Base-by-base conservation (phyloP, 768 basidiomycete genomes). In the Boletellus ananiceps region DNA sequence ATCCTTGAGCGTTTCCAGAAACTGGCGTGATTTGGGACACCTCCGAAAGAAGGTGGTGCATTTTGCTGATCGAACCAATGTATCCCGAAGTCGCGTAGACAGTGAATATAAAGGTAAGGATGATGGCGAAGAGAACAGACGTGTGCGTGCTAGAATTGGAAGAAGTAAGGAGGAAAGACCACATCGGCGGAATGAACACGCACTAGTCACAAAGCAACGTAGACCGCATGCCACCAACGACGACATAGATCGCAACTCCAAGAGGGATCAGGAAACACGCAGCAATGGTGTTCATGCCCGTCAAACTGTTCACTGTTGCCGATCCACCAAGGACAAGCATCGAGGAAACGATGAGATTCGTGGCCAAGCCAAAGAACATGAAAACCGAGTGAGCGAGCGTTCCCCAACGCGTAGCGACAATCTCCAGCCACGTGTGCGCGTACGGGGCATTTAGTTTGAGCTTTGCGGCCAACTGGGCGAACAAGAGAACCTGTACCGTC, bases 361-460 rank as follows among this genome's bases (percentile, higher is more conserved):
- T 93, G 3, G 88, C 84, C 8, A 96, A 72, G n/a, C 88, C 92
- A 61, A 95, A 95, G 73, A 89, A 86, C 75, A 94, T 82, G 74
- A 95, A 94, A 7, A 91, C 72, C 3, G 84, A 49, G 69, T 96
- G 94, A 0, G 88, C 91, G 13, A 75, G 53, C 6, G 66, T 80
- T 0, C 93, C 94, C 88, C 92, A 97, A 11, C 88, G 77, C 1
- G 72, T 76, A 2, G 77, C 80, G 46, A 94, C 81, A 56, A 96
- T 92, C 64, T 96, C 91, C 16, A 93, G 49, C 82, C 84, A 96
- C 15, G 90, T 94, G 48, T 89, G 86, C 0, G 86, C 85, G 51
- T 85, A 83, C 0, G 93, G 91, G 2, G 94, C 93, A 52, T 96
- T 90, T 18, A 89, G 69, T 68, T 97, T 96, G 50, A 95, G 78